phyloP scores from a whole-genome alignment of 1,284 basidiomycete species.

The Clitocybe nebularis region DNA sequence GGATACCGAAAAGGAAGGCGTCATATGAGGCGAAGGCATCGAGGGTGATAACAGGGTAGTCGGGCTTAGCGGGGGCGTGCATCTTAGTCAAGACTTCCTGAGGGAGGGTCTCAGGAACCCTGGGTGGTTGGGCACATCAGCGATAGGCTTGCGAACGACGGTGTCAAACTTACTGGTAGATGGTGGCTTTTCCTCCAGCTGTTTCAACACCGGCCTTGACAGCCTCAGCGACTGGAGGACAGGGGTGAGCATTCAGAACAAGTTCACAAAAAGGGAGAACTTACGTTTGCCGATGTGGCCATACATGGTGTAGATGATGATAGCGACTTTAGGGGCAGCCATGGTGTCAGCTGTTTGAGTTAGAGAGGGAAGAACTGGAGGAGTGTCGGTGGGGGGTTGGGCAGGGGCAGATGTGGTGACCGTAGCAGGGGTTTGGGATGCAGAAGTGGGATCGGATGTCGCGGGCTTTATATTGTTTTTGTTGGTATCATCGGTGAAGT shows the following conservation, averaged over 20 bases:
- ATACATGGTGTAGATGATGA: conserved; percentile 81
- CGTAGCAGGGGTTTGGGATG: conserved; percentile 4
- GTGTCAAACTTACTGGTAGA: conserved; percentile 60
- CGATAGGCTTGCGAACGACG: conserved; percentile 5
- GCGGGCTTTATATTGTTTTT: conserved; percentile 22
- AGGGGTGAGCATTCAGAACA: conserved; percentile 4
- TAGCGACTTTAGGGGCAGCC: conserved; percentile 60
- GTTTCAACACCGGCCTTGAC: conserved; percentile 69
- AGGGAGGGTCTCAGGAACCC: conserved; percentile 82
- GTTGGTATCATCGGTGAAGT: conserved; percentile 23
- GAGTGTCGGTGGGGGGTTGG: conserved; percentile 10
- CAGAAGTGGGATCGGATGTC: conserved; percentile 6
- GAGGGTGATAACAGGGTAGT: conserved; percentile 71
- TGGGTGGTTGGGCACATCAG: conserved; percentile 22
- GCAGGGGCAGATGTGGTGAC: conserved; percentile 7
- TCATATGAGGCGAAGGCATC: conserved; percentile 65
- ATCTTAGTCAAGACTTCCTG: conserved; percentile 76
- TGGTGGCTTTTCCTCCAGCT: conserved; percentile 69
- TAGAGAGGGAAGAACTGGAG: conserved; percentile 14
- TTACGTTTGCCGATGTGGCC: conserved; percentile 73
- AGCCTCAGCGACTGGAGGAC: conserved; percentile 66
- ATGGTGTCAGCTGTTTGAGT: conserved; percentile 8
- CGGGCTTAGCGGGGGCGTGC: conserved; percentile 69
- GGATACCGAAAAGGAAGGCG: conserved; percentile 71
- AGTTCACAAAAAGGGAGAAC: conserved; percentile 28